Conservation (phyloP, 129 eudicot genomes). For the Glebionis coronaria region DNA sequence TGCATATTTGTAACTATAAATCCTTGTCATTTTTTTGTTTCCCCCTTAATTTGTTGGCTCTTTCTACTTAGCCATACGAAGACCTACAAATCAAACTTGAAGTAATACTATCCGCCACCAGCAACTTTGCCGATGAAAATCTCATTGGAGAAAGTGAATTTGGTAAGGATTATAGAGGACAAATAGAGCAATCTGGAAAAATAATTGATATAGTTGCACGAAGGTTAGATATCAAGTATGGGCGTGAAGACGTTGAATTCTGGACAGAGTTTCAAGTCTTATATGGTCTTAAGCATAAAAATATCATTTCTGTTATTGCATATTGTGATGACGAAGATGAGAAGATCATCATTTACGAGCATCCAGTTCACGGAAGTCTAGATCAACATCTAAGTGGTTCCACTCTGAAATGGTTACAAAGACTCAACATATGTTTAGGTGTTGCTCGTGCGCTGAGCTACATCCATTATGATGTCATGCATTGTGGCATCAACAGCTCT, state of each 20-base stretch:
- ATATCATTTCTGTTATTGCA: background rate
- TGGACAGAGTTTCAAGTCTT: background rate
- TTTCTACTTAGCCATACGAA: no score
- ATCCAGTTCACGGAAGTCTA: background rate
- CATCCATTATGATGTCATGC: constrained; percentile 3
- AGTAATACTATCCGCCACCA: background rate
- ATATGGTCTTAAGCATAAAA: background rate
- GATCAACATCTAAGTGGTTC: background rate
- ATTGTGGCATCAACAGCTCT: constrained; percentile 9
- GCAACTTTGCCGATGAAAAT: background rate
- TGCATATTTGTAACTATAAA: no score
- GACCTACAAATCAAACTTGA: background rate
- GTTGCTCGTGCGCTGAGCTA: constrained; percentile 4
- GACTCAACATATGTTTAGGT: constrained; percentile 13
- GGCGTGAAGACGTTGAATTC: background rate
- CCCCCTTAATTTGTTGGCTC: no score
- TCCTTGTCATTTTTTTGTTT: no score
- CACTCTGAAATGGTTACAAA: background rate
- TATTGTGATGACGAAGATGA: background rate
- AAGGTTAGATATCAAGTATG: background rate
- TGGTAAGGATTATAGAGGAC: background rate
- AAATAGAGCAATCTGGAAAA: background rate
- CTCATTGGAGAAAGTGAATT: background rate
- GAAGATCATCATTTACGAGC: background rate
- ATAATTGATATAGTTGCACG: background rate